phyloP scores from a whole-genome alignment of 208 protist species.

The Leptomonas seymouri region DNA sequence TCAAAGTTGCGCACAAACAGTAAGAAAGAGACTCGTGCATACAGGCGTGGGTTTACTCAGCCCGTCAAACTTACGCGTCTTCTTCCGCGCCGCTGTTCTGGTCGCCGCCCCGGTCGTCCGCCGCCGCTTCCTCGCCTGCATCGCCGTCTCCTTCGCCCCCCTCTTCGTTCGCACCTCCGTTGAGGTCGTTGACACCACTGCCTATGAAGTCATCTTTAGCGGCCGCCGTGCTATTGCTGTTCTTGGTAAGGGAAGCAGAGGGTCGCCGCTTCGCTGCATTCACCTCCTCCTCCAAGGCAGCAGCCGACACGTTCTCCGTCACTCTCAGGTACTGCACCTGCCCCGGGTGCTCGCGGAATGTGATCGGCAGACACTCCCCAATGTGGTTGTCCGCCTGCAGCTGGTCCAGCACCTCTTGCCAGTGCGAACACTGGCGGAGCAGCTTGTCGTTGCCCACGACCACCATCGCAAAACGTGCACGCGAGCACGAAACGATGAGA shows the following conservation, averaged over 20 bases:
- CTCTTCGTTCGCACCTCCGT: neutral
- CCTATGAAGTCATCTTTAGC: neutral
- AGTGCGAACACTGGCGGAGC: slow-evolving; percentile 77
- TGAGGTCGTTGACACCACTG: neutral
- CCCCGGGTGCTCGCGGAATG: slow-evolving; percentile 32
- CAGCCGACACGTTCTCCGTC: slow-evolving; percentile 34
- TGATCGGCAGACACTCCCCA: slow-evolving; percentile 75
- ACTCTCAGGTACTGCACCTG: slow-evolving; percentile 39
- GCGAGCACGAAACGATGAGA: slow-evolving; percentile 94
- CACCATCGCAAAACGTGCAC: slow-evolving; percentile 92
- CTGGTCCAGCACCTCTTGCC: slow-evolving; percentile 67
- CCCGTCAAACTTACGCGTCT: slow-evolving; percentile 20
- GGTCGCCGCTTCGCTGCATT: slow-evolving; percentile 16
- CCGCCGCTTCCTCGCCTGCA: neutral
- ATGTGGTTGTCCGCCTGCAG: slow-evolving; percentile 62
- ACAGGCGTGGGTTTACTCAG: neutral
- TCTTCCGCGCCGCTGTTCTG: slow-evolving; percentile 15
- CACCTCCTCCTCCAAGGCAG: slow-evolving; percentile 36
- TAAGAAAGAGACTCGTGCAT: neutral
- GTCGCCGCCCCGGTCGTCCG: neutral
- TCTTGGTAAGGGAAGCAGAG: neutral
- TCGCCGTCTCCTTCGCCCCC: neutral
- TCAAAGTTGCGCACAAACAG: too few species aligned
- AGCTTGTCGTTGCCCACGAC: slow-evolving; percentile 85
- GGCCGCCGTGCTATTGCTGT: neutral